Base-by-base conservation (phyloP, 805 yeast species). In the Grigorovia jiainica region DNA sequence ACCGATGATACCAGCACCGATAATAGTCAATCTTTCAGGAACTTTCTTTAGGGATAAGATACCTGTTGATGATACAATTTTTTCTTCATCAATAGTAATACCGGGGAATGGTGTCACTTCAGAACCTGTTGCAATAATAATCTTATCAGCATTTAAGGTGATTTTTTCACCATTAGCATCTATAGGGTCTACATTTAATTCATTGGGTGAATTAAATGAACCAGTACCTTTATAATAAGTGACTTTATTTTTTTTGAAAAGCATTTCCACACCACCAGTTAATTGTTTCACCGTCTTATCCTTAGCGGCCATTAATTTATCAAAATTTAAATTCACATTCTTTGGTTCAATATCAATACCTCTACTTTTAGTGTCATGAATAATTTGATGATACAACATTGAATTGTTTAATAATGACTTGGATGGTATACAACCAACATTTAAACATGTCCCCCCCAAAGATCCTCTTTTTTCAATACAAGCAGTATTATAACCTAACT, bases 1-100 rank as follows among this genome's bases (percentile, higher is more conserved):
- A 61, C 99, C 99, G 64, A 92, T 92, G 71, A 92, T 90, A 75
- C 99, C 98, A 70, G 96, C 99, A 64, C 99, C 99, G 58, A 92
- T 90, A 68, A 92, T 79, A 53, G 90, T 82, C 61, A 92, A 59
- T 64, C 74, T 79, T 75, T 92, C 87, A 61, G 99, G 99, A 45
- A 92, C 74, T 72, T 89, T 95, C 64, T 77, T 75, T 56, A 92
- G 74, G 19, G 82, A 66, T 44, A 92, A 70, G 45, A 86, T 84
- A 57, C 99, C 99, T 37, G 99, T 92, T 25, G 97, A 87, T 30
- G 95, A 75, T 42, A 92, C 97, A 53, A 92, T 92, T 71, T 95
- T 82, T 73, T 90, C 94, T 71, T 92, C 97, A 61, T 92, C 99
- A 51, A 92, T 78, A 54, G 79, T 81, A 56, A 92, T 86, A 48